Evolutionary conservation across 176 grass and related monocot species (phyloP).

Genomic region (Oryza meridionalis): DNA sequence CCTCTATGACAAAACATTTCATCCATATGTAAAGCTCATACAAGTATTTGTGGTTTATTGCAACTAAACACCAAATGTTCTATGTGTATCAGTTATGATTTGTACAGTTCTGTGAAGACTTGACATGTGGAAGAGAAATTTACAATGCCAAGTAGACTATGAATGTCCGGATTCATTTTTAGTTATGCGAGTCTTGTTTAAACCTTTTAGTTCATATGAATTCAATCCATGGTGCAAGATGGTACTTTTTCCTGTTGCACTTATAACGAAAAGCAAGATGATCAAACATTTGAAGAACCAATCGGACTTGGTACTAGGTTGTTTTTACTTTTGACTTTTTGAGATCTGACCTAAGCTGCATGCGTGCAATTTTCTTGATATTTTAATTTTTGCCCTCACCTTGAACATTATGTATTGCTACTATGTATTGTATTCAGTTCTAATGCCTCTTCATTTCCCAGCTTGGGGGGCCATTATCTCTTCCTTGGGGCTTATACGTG

Average conservation of each 20-base stretch:
- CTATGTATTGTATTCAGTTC: background rate
- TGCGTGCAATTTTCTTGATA: background rate
- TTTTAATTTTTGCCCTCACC: background rate
- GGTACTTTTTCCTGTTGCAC: background rate
- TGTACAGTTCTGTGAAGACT: background rate
- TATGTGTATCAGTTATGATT: background rate
- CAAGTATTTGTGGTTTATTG: background rate
- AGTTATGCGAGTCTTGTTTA: conserved; percentile 10
- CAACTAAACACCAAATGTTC: background rate
- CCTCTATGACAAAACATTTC: conserved; percentile 5
- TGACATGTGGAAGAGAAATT: background rate
- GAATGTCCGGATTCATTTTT: background rate
- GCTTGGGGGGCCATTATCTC: conserved; percentile 86
- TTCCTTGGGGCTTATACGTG: conserved; percentile 98
- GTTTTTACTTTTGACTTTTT: background rate
- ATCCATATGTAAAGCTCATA: background rate
- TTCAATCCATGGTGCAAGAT: conserved; percentile 1
- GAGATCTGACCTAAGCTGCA: background rate
- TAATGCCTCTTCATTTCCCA: conserved; percentile 26
- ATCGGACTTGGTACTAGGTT: background rate
- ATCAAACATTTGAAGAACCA: background rate
- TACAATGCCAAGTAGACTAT: background rate
- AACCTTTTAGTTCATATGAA: conserved; percentile 1
- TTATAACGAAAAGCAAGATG: background rate
- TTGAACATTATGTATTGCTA: background rate